Base-by-base conservation (phyloP, 2,329 filamentous ascomycete species). In the Colletotrichum sp. region DNA sequence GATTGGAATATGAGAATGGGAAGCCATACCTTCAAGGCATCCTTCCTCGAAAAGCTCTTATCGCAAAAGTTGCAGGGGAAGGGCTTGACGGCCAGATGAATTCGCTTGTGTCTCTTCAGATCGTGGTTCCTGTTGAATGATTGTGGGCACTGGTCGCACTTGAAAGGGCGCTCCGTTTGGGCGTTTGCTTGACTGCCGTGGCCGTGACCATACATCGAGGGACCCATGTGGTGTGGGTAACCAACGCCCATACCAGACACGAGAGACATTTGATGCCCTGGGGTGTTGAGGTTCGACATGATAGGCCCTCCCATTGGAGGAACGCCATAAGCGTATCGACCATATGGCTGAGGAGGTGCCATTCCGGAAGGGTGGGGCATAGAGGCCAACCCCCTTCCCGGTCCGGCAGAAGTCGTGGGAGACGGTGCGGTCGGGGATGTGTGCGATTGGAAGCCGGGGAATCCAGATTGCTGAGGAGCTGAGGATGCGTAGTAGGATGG, bases 71-170 rank as follows among this genome's bases (percentile, higher is more conserved):
- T 92, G 84, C 97, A 99, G 0, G 96, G 96, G 84, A 96, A 99
- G 0, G 97, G 97, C 88, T 99, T 99, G 55, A 99, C 95, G 0
- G 96, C 95, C 74, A 99, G 86, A 85, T 99, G 97, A 75, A 99
- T 99, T 66, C 96, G 89, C 88, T 98, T 98, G 84, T 99, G 97
- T 68, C 97, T 91, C 86, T 99, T 99, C 80, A 99, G 85, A 82
- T 99, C 97, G 82, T 99, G 97, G 79, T 99, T 99, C 6, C 97
- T 90, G 84, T 98, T 99, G 87, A 99, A 99, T 49, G 95, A 96
- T 83, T 98, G 95, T 1, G 95, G 92, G 82, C 97, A 99, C 82
- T 95, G 91, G 80, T 99, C 96, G 83, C 97, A 99, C 85, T 96
- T 96, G 88, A 98, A 99, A 0, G 97, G 97, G 7, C 96, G 92